Evolutionary conservation across 805 yeast genomes (phyloP).

Genomic region (Candida golubevii): DNA sequence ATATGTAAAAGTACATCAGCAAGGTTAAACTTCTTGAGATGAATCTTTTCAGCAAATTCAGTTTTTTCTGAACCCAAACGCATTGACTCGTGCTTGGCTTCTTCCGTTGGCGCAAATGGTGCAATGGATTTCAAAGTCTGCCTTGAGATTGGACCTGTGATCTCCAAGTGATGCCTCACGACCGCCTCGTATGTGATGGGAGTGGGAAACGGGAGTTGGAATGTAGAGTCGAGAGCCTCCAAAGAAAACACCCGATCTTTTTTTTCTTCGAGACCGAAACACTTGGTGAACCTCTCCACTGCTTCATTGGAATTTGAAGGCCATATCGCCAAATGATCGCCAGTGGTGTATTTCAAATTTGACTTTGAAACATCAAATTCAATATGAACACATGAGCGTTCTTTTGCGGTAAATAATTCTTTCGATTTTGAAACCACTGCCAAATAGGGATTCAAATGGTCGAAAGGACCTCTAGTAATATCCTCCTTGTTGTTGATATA

Average conservation of each 20-base stretch:
- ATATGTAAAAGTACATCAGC: conserved; percentile 67
- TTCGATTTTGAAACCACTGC: conserved; percentile 58
- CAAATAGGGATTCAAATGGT: conserved; percentile 74
- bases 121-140: conserved; percentile 71
- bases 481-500: conserved; percentile 27
- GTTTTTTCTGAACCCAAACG: conserved; percentile 65
- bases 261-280: conserved; percentile 55
- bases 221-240: conserved; percentile 67
- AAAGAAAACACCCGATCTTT: conserved; percentile 56
- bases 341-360: conserved; percentile 82
- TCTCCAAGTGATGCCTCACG: conserved; percentile 82
- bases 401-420: conserved; percentile 64
- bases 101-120: conserved; percentile 74
- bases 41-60: conserved; percentile 61
- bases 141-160: conserved; percentile 90
- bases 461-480: conserved; percentile 67
- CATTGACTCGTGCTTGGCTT: conserved; percentile 45
- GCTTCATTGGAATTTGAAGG: conserved; percentile 82
- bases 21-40: conserved; percentile 58
- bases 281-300: conserved; percentile 58
- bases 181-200: conserved; percentile 90
- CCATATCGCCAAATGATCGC: conserved; percentile 95
- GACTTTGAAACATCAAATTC: conserved; percentile 80
- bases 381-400: conserved; percentile 82
- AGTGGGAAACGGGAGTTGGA: conserved; percentile 58